Base-by-base conservation (phyloP, 345 rosid species). In the Boechera divaricarpa region DNA sequence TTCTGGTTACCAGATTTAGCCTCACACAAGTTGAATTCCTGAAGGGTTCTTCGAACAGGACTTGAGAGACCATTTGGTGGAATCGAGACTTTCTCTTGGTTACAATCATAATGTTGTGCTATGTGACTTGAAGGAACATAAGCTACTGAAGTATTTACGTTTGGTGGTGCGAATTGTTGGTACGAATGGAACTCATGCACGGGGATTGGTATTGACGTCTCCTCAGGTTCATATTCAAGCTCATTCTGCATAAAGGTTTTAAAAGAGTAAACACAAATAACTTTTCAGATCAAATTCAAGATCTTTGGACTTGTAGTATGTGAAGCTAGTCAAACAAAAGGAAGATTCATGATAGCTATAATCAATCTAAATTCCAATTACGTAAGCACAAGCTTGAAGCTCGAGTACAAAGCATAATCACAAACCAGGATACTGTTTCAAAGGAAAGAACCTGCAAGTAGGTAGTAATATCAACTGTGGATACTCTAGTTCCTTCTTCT, bases 1-100 rank as follows among this genome's bases (percentile, higher is more conserved):
- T 48, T 64, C 62, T 48, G 72, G 53, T 47, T 71, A 77, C 52
- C 72, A 70, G 81, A 58, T 36, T 56, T 67, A 38, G 77, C 54
- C 32, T 76, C 80, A 28, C 72, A 54, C 77, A 85, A 73, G 75
- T 88, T 84, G 80, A 79, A 86, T 49, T 82, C 83, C 67, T 88
- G 93, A 66, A 88, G 90, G 82, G 90, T 88, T 67, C 89, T 81
- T 16, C 88, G 87, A 67, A 88, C 83, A 2, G 96, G 93, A 75
- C 96, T 88, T 24, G 93, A 88, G 21, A 90, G 87, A 53, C 83
- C 90, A 51, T 59, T 72, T 24, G 69, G 77, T 58, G 38, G 81
- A 24, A 83, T 86, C 0, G 81, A 73, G 81, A 78, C 45, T 78
- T 90, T 90, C 4, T 75, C 80, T 75, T 85, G 70, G 77, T 67